Base-by-base conservation (phyloP, 805 yeast species). In the Pichia kluyveri region DNA sequence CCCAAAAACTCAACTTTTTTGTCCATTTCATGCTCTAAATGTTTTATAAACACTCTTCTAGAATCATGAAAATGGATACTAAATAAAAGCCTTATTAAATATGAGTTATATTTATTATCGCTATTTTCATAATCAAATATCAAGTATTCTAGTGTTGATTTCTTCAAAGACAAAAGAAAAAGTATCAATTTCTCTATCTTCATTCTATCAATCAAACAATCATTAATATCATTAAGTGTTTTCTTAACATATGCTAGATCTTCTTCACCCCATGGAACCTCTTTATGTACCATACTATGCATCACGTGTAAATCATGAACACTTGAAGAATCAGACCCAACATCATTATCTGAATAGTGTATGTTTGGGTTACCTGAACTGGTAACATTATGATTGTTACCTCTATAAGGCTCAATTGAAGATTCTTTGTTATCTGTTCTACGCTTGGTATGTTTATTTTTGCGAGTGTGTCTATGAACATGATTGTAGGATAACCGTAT, bases 31-130 rank as follows among this genome's bases (percentile, higher is more conserved):
- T 31, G 5, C 23, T 41, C 46, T 5, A 46, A 40, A 40, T 47
- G 50, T 30, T 30, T 26, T 8, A 60, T 38, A 42, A 60, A 55
- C 17, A 53, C 38, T n/a, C 47, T 46, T 38, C 47, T 50, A 3
- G 66, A 61, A 18, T 60, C 61, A 31, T 55, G 54, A 47, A 61
- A 60, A 15, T 55, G 53, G 5, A 61, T 38, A 8, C 52, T 44
- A 8, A 32, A 31, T 1, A 56, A 38, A 10, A 58, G 42, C 26
- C 38, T 48, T 17, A 19, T 18, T 4, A 60, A 17, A 60, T 57
- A 59, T 23, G 49, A 42, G 7, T 45, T 27, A 0, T 41, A 27
- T n/a, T 50, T 45, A 5, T 47, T 10, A 4, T 36, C 19, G 5
- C 36, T 38, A 15, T 38, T 32, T 6, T 49, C 48, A 26, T 42